Evolutionary conservation across 176 grass and related monocot genomes (phyloP), one percentile per base, ranked within the genome.

Genomic region (Ensete glaucum): DNA sequence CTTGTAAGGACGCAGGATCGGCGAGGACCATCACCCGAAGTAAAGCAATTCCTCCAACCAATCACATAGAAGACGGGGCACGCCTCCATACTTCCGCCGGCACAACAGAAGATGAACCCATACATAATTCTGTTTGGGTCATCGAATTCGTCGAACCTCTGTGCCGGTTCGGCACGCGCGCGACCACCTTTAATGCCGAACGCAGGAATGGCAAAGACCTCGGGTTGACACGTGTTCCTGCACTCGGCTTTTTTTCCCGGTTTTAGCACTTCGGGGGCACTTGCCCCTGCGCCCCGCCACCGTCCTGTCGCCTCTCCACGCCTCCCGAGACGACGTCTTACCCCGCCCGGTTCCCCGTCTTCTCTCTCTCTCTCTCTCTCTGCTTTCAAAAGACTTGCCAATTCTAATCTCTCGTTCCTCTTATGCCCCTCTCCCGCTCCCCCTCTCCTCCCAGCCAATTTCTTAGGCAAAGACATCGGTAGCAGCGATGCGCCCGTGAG

Each of bases 91-190:
- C 3, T 34, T 64, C 19, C 22, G 62, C 23, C 20, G 22, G 62
- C 62, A 64, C 62, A 64, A 11, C 21, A 64, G 62, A 64, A 21
- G 20, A 24, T 11, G 8, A 23, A 10, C 17, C 17, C 59, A 17
- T 64, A 23, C 22, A 23, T 23, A 23, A 13, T 76, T 64, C 16
- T 23, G 64, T 17, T 17, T 50, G 11, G 19, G 0, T n/a, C 74
- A 62, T 63, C 43, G 74, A 76, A 76, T 48, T 76, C n/a, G n/a
- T n/a, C n/a, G n/a, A n/a, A n/a, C n/a, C 16, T 50, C 19, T 57
- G 29, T 9, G 8, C 19, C 11, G 74, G 22, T 64, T 52, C 48
- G 60, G 74, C 74, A 77, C 74, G 74, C 74, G 74, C n/a, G 59
- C 73, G 77, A 77, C 68, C 62, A 75, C 1, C 52, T 15, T 19